phyloP scores from a whole-genome alignment of 345 rosid genomes.

The Eucalyptus erythrocorys region DNA sequence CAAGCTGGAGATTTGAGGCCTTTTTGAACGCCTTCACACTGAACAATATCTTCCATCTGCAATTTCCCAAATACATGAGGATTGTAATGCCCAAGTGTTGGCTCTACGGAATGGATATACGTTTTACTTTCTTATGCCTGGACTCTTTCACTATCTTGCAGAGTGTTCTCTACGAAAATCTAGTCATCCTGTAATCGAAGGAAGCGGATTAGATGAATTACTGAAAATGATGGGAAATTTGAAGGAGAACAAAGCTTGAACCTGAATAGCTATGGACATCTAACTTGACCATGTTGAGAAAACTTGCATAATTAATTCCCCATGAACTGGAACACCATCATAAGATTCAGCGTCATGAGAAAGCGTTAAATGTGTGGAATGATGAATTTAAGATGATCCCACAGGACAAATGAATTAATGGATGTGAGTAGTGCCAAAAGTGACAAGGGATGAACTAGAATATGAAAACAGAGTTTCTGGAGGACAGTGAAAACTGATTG shows the following conservation, averaged over 20 bases:
- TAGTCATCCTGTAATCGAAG: slow-evolving; percentile 41
- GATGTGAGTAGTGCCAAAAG: not conserved
- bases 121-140: slow-evolving; percentile 26
- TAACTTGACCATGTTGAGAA: not conserved
- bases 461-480: not conserved
- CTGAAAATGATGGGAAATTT: not conserved
- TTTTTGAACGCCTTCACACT: slow-evolving; percentile 74
- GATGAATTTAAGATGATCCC: not conserved
- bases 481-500: not conserved
- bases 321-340: not conserved
- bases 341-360: not conserved
- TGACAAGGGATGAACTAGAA: not conserved
- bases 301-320: not conserved
- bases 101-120: not conserved
- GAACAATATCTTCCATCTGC: slow-evolving; percentile 61
- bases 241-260: not conserved
- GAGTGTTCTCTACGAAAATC: slow-evolving; percentile 45
- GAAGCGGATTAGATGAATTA: not conserved
- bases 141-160: slow-evolving; percentile 54
- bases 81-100: not conserved
- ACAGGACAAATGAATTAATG: not conserved
- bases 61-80: not conserved
- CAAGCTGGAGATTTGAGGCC: slow-evolving; percentile 70
- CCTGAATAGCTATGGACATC: not conserved
- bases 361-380: not conserved